Percentiles rank a stretch among this genome's conserved stretches.
phyloP scores from a whole-genome alignment of 345 rosid genomes.

The Geranium brycei region DNA sequence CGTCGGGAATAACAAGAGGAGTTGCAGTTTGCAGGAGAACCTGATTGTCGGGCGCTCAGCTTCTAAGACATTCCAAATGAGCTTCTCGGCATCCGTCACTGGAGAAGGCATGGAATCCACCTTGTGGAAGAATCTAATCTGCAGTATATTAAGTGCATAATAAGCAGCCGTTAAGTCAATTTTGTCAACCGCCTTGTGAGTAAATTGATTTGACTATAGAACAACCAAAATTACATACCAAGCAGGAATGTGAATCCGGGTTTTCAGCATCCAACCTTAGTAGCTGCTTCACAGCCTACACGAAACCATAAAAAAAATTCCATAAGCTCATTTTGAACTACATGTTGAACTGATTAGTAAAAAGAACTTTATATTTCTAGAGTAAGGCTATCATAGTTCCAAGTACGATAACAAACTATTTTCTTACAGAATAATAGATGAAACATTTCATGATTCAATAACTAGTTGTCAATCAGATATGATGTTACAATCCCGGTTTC shows the following conservation, averaged over 20 bases:
- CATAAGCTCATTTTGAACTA: too few relatives aligned
- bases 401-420: too few relatives aligned
- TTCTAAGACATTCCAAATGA: slow-evolving; percentile 78
- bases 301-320: too few relatives aligned
- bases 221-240: slow-evolving; percentile 36
- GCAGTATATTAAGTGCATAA: slow-evolving; percentile 15
- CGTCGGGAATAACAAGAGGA: neutral
- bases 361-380: too few relatives aligned
- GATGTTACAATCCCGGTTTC: too few relatives aligned
- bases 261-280: slow-evolving; percentile 71
- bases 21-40: slow-evolving; percentile 22
- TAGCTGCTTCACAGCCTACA: slow-evolving; percentile 82
- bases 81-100: slow-evolving; percentile 57
- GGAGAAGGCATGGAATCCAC: slow-evolving; percentile 53
- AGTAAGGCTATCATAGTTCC: too few relatives aligned
- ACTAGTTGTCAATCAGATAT: too few relatives aligned
- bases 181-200: neutral
- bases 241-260: slow-evolving; percentile 78
- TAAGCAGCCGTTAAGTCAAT: neutral
- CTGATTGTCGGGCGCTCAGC: slow-evolving; percentile 82
- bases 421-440: too few relatives aligned
- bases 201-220: neutral
- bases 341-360: too few relatives aligned
- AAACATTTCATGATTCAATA: too few relatives aligned
- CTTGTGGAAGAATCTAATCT: slow-evolving; percentile 79